phyloP scores from a whole-genome alignment of 1,139 yeast genomes.

The Suhomyces terraborum region DNA sequence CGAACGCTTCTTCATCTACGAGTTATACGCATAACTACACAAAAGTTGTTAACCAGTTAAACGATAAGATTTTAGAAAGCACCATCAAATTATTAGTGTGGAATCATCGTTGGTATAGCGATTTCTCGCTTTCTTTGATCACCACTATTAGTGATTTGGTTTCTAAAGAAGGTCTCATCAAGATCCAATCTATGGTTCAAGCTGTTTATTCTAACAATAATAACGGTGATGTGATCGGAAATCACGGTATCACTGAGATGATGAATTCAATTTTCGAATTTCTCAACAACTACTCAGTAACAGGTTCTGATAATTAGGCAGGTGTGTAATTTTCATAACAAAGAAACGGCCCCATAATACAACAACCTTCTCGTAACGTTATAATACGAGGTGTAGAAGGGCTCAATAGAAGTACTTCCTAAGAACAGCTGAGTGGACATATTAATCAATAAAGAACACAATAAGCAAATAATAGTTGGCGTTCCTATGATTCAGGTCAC shows the following conservation, averaged over 20 bases:
- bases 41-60: slow-evolving; percentile 50
- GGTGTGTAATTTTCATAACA: not conserved
- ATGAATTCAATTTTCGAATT: slow-evolving; percentile 55
- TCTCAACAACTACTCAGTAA: slow-evolving; percentile 48
- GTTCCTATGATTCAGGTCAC: too few species aligned
- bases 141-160: slow-evolving; percentile 60
- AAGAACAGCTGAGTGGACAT: too few species aligned
- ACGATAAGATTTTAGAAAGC: slow-evolving; percentile 66
- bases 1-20: slow-evolving; percentile 15
- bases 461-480: too few species aligned
- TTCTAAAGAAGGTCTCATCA: slow-evolving; percentile 75
- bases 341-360: too few species aligned
- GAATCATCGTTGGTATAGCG: slow-evolving; percentile 97
- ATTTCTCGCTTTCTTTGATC: slow-evolving; percentile 72
- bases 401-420: too few species aligned
- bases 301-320: slow-evolving; percentile 41
- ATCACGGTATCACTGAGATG: slow-evolving; percentile 61
- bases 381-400: too few species aligned
- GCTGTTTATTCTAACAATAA: slow-evolving; percentile 56
- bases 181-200: slow-evolving; percentile 72
- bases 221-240: slow-evolving; percentile 33
- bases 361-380: too few species aligned
- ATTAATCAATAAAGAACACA: too few species aligned
- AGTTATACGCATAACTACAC: slow-evolving; percentile 35
- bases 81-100: slow-evolving; percentile 81